Conservation (phyloP, 2,329 filamentous ascomycete genomes). For the Xylaria sp. region DNA sequence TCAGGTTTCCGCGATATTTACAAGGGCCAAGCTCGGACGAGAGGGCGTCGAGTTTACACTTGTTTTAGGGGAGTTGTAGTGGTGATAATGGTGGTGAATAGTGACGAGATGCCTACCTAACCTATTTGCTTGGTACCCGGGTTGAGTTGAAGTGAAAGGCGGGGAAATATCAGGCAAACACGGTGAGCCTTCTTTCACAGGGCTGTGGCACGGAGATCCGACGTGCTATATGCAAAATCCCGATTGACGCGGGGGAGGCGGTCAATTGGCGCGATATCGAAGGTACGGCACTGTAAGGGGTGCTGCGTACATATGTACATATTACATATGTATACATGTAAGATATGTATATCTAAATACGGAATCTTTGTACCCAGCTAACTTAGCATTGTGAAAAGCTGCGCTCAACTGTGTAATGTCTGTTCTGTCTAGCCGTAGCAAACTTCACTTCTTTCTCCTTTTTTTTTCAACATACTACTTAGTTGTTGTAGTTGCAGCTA, state of each 20-base stretch:
- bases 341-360: not conserved
- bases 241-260: not conserved
- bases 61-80: not conserved
- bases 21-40: not conserved
- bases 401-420: no score
- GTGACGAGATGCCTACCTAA: not conserved
- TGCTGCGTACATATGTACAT: not conserved
- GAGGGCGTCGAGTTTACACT: not conserved
- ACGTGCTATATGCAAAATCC: constrained; percentile 11
- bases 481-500: no score
- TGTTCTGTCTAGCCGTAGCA: no score
- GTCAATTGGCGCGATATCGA: not conserved
- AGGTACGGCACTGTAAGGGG: no score
- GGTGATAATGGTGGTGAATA: not conserved
- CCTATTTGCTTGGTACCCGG: not conserved
- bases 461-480: no score
- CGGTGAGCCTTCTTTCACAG: not conserved
- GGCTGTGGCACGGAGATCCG: not conserved
- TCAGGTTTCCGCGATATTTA: not conserved
- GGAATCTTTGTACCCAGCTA: not conserved
- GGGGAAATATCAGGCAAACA: constrained; percentile 14
- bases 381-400: not conserved
- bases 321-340: not conserved
- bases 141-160: constrained; percentile 1
- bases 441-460: not conserved